Evolutionary conservation across 768 basidiomycete species (phyloP), one percentile per base, ranked within the genome.

Genomic region (Mrakia blollopis): DNA sequence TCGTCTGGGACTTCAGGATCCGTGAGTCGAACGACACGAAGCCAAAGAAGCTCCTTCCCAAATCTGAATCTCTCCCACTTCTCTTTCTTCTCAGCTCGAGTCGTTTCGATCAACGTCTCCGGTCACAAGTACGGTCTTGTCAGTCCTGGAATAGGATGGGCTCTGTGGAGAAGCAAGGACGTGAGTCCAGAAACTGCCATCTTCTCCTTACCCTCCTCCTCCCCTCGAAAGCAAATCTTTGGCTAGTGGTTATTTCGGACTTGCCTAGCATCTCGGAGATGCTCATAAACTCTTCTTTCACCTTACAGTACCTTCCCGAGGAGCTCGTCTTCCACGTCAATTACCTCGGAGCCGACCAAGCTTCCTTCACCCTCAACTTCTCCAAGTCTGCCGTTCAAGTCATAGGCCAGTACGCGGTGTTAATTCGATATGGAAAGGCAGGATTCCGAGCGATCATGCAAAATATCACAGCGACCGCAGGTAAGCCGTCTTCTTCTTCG

Each of bases 101-200:
- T 84, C 25, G 82, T 81, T n/a, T 81, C 80, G 5, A 84, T 84
- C 82, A 65, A 84, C 77, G 79, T 79, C 6, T 82, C 81, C 9
- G 82, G 80, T 9, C 81, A 82, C 80, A 81, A 78, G 52, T 81
- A 80, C 78, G 80, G 80, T 28, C 62, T 79, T 39, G 74, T 77
- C 50, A 57, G 25, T 41, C 70, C 79, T n/a, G 81, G 83, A 35
- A 80, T 84, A 57, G 83, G 84, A 14, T 84, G 83, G 82, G 80
- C 80, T 0, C 37, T 84, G 67, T 83, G 81, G 80, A 72, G 83
- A 37, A 61, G 74, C 68, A 81, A 81, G 76, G 74, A 79, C 1
- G 44, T 44, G 44, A 13, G 44, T 44, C 44, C n/a, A n/a, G n/a
- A n/a, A n/a, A n/a, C n/a, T n/a, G n/a, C n/a, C 11, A 44, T 44